Percentiles rank a stretch among this genome's conserved stretches.
Evolutionary conservation across 129 eudicot species (phyloP).

Genomic region (sunflower (Helianthus annuus)): HanXRQr2.0-SUNRISE NC_035436.2:129645923-129646422

Average conservation of each 20-base stretch:
- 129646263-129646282: slow-evolving; percentile 11
- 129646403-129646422: not conserved
- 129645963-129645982: not conserved
- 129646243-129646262: slow-evolving; percentile 19
- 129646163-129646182: slow-evolving; percentile 68
- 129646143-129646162: not conserved
- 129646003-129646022: slow-evolving; percentile 83
- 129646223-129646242: slow-evolving; percentile 78
- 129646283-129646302: not conserved
- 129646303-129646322: not conserved
- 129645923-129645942: slow-evolving; percentile 10
- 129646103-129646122: not conserved
- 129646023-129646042: slow-evolving; percentile 63
- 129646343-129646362: not conserved
- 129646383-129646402: not conserved
- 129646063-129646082: slow-evolving; percentile 93
- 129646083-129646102: slow-evolving; percentile 67
- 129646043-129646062: slow-evolving; percentile 90
- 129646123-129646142: not conserved
- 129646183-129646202: slow-evolving; percentile 81
- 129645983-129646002: slow-evolving; percentile 46
- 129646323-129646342: not conserved
- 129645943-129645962: not conserved
- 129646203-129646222: slow-evolving; percentile 81
- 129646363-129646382: not conserved